These are phyloP conservation scores for Sequoiadendron giganteum DNA, from an alignment of 75 land plant genomes.

Conservation along the genomic window DNA sequence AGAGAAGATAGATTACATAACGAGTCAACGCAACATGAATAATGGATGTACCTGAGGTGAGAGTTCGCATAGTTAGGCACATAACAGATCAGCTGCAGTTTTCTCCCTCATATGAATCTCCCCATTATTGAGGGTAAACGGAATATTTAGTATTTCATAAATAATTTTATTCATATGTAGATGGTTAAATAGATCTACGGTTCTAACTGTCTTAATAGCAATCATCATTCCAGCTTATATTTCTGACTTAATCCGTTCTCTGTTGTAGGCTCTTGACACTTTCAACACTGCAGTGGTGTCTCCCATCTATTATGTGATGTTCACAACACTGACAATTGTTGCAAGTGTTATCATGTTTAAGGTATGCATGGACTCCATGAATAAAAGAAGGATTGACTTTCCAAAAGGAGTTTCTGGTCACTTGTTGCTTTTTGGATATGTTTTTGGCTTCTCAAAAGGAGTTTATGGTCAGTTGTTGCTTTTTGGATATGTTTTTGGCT, in stretches of 20 bases:
- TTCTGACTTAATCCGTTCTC: background rate
- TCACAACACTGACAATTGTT: conserved; percentile 89
- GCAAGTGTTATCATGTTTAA: conserved; percentile 99
- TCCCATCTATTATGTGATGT: conserved; percentile 98
- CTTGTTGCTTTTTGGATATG: background rate
- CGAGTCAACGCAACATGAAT: background rate
- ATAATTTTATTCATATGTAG: background rate
- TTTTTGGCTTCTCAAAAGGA: background rate
- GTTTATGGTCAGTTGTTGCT: background rate
- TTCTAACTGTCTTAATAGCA: background rate
- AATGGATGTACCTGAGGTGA: background rate
- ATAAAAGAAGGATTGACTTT: background rate
- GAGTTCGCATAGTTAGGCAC: background rate
- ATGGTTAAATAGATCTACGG: background rate
- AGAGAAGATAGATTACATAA: background rate
- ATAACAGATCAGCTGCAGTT: background rate
- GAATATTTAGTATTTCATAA: background rate
- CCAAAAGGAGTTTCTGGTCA: background rate
- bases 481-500: background rate
- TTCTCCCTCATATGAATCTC: background rate
- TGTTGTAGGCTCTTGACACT: conserved; percentile 92
- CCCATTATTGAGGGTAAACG: background rate
- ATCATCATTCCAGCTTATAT: background rate
- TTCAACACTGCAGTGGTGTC: conserved; percentile 99
- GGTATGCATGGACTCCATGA: conserved; percentile 37